Base-by-base conservation (phyloP, 441 rosid species). In the Euphorbia schlechtendalii region DNA sequence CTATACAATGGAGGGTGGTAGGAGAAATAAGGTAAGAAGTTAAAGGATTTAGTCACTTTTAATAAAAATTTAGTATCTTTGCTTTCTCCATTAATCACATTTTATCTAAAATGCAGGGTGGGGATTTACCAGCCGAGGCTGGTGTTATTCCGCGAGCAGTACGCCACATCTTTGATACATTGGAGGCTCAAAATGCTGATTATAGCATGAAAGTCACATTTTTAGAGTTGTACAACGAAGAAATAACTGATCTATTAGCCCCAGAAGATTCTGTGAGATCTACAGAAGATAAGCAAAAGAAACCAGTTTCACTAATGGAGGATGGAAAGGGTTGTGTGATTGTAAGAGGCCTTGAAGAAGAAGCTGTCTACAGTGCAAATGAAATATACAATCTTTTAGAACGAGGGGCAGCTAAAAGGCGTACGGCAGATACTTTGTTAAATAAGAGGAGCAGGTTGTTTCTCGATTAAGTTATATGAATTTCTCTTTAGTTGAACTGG, bases 1-100 rank as follows among this genome's bases (percentile, higher is more conserved):
- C 24, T 90, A 82, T 55, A 88, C 97, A n/a, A 92, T 92, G 98
- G 96, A 92, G 74, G 98, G 98, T 25, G 97, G 94, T 15, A 86
- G 85, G 89, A 79, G 89, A 68, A 92, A 85, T 60, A 92, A 92
- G 92, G 96, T 87, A 74, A 32, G n/a, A 21, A 13, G 24, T 1
- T 7, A 2, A 15, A 25, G 52, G 45, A 17, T 53, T 4, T 22
- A 4, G 30, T 36, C 56, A 13, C 28, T 25, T 40, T 57, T 17
- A 55, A 38, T 18, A 45, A 3, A 10, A 17, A 20, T 61, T 54
- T 14, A 53, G 34, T 25, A 2, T 67, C 30, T 59, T 48, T 3
- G 41, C 10, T 55, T 34, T 17, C 11, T 56, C 5, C 17, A 24
- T 38, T 20, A 7, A 10, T 24, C 30, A 43, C 9, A 34, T 51